Evolutionary conservation across 345 rosid species (phyloP), one percentile per base, ranked within the genome.

Genomic region (Populus euphratica): DNA sequence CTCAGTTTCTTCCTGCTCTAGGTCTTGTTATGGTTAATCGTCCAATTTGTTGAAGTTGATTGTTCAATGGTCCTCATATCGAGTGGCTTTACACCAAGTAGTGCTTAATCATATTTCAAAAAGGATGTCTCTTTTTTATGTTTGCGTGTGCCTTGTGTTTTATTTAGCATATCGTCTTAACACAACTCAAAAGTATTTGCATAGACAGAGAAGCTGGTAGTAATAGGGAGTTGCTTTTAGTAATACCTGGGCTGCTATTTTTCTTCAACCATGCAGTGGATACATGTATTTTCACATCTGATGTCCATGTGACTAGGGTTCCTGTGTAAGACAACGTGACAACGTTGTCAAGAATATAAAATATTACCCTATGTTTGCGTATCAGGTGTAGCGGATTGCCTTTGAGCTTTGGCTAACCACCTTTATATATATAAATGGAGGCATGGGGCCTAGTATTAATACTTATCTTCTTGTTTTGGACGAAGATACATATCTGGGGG

Each of bases 1-100:
- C 76, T 81, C 21, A 65, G 49, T 7, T 52, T 78, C 47, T 69
- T 81, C 31, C 49, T 74, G 70, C 43, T 73, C 62, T 79, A 67
- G 36, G 18, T 14, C 50, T 39, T 47, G 18, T 1, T 1, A 2
- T 47, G 50, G 50, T 47, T 47, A 4, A 47, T 52, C 7, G 23
- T 20, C 23, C 59, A 52, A 20, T 6, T 0, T 47, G 5, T 14
- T 47, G 50, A 13, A 14, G 50, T 47, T 47, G 50, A 44, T 5
- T 16, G 21, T 17, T 17, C 54, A 16, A 1, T 17, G 17, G 5
- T 17, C 18, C 56, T 50, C n/a, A 5, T 21, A 50, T 16, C 6
- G 56, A 16, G 54, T 50, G 7, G 56, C 56, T 18, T 20, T 18
- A 18, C 2, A 50, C 56, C 56, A 18, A 8, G 25, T 10, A 10